Percentiles rank a stretch among this genome's conserved stretches.
Evolutionary conservation across 2,329 filamentous ascomycete genomes (phyloP).

Genomic region (Fusarium illudens): DNA sequence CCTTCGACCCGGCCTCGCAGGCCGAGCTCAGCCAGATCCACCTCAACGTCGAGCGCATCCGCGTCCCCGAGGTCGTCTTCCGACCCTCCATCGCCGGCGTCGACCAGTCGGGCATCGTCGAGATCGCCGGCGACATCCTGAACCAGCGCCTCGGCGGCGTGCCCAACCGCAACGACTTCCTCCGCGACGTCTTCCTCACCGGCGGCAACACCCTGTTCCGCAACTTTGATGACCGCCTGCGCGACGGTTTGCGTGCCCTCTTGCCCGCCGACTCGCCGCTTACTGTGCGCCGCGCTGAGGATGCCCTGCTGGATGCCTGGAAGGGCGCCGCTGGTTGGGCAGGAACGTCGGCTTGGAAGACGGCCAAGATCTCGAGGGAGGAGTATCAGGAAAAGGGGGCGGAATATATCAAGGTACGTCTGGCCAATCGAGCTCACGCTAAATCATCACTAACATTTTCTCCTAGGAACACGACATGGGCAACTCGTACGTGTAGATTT

Average conservation of each 20-base stretch:
- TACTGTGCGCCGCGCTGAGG: slow-evolving; percentile 74
- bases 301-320: slow-evolving; percentile 90
- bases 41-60: slow-evolving; percentile 95
- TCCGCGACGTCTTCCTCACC: slow-evolving; percentile 90
- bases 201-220: slow-evolving; percentile 90
- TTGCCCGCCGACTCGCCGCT: slow-evolving; percentile 75
- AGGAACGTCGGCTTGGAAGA: slow-evolving; percentile 65
- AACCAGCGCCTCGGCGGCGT: slow-evolving; percentile 76
- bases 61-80: slow-evolving; percentile 92
- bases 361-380: slow-evolving; percentile 75
- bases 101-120: slow-evolving; percentile 91
- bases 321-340: slow-evolving; percentile 91
- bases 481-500: slow-evolving; percentile 62
- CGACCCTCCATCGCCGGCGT: slow-evolving; percentile 90
- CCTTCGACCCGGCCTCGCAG: slow-evolving; percentile 82
- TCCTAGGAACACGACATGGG: slow-evolving; percentile 71
- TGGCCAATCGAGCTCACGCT: not conserved
- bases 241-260: slow-evolving; percentile 74
- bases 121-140: slow-evolving; percentile 90
- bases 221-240: slow-evolving; percentile 85
- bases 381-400: slow-evolving; percentile 93
- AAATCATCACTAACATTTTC: slow-evolving; percentile 22
- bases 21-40: slow-evolving; percentile 87
- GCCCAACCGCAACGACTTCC: slow-evolving; percentile 69
- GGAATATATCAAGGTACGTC: slow-evolving; percentile 86